Evolutionary conservation across 768 basidiomycete genomes (phyloP), one percentile per base, ranked within the genome.

Genomic region (Kwoniella dejecticola): DNA sequence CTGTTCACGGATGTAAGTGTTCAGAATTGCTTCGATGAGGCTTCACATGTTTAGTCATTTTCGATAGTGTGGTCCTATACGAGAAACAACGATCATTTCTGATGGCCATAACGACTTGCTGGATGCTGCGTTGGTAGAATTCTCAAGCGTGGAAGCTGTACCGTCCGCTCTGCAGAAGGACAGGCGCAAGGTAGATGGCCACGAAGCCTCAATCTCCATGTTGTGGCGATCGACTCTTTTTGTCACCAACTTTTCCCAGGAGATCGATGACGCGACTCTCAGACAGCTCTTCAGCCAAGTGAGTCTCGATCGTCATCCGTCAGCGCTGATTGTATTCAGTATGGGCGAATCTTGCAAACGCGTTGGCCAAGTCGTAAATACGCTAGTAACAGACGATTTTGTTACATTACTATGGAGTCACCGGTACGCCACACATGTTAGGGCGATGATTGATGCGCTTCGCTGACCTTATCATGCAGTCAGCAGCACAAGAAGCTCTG

Each of bases 351-450:
- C 55, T 90, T 98, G 62, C 94, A 98, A 66, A 89, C 92, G 17
- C 89, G 96, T 30, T 98, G 95, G 95, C 96, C 96, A 4, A 94
- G 91, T 80, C 94, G 94, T 75, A 96, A 96, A 75, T 93, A 91
- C 83, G 95, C 93, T 79, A 86, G 81, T 58, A 88, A 89, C 1
- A 82, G 96, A 33, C 84, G 96, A 42, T 98, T 99, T 78, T 93
- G 91, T 72, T 99, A 98, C 77, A 82, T 99, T 1, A 96, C 98
- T 64, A 97, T 85, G 74, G 88, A 87, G 1, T 86, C 86, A 19
- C 90, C 91, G 0, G 94, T 91, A 58, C 52, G 88, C 81, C 1
- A 36, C 33, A 7, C 15, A 24, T 36, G 33, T 21, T n/a, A 11
- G 33, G 19, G 19, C 13, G 17, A 17, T 17, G 6, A n/a, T n/a